Conservation (phyloP, 345 rosid species). For the Camelina hispida region DNA sequence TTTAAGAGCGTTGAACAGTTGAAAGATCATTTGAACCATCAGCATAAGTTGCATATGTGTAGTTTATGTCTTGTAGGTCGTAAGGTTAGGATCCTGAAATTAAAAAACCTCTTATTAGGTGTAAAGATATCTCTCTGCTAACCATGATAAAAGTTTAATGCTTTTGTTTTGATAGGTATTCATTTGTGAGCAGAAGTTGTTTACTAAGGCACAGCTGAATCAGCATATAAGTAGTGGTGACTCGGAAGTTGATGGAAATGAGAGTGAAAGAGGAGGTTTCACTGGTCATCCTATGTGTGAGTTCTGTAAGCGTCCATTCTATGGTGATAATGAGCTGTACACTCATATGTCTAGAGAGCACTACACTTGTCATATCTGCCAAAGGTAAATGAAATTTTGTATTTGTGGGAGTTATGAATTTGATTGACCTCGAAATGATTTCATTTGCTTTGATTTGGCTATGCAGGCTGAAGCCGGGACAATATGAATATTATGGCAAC, state of each 20-base stretch:
- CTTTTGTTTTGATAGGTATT: conserved; percentile 59
- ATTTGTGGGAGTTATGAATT: not conserved
- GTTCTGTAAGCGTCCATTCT: conserved; percentile 76
- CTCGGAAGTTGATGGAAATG: conserved; percentile 91
- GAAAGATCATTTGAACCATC: conserved; percentile 77
- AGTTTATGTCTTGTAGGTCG: conserved; percentile 88
- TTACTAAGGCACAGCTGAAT: conserved; percentile 69
- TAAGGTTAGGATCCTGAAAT: conserved; percentile 54
- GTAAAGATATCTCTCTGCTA: not conserved
- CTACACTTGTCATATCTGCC: conserved; percentile 90
- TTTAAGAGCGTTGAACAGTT: conserved; percentile 83
- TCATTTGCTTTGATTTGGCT: conserved; percentile 1
- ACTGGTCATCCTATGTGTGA: conserved; percentile 90
- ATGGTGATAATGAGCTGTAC: conserved; percentile 88
- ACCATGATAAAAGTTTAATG: not conserved
- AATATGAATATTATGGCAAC: conserved; percentile 75
- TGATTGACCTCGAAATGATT: conserved; percentile 11
- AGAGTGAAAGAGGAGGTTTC: conserved; percentile 93
- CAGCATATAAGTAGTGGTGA: conserved; percentile 82
- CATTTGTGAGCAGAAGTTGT: conserved; percentile 89
- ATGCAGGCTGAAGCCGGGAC: conserved; percentile 86
- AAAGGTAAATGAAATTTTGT: conserved; percentile 56
- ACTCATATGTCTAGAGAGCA: conserved; percentile 89
- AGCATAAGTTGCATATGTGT: conserved; percentile 78
- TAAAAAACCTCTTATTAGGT: not conserved